Evolutionary conservation across 1,139 yeast genomes (phyloP), one percentile per base, ranked within the genome.

Genomic region (Magnusiomyces paraingens): DNA sequence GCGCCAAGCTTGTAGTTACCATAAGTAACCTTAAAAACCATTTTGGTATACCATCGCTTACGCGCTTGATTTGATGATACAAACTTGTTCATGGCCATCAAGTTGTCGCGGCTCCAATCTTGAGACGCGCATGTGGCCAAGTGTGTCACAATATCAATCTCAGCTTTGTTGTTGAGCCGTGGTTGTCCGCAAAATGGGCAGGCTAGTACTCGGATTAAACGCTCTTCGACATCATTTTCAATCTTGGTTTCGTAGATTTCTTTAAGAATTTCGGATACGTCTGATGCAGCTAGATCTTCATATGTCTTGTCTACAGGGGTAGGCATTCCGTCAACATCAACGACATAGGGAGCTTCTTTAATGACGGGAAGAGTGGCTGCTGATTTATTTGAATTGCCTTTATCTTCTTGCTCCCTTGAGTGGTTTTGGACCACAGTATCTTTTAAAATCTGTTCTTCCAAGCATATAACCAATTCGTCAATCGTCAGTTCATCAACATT

Each of bases 1-100:
- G 90, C 85, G 1, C 99, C 99, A 35, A 91, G 71, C 50, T 84
- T 82, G 66, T 90, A 86, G 61, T 86, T 85, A 0, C 99, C 99
- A 66, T 89, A 90, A 0, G 95, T 87, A 49, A 93, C 73, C 65
- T 89, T 91, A 54, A 90, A 86, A 57, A 90, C 73, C 2, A 86
- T 79, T 63, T 86, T 89, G 4, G 91, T 79, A 62, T 86, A 88
- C 98, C 98, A 90, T 59, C 93, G 80, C 61, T 87, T 83, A 2
- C 93, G 80, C 0, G 98, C 98, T 60, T 85, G 81, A 55, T 82
- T 84, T 0, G 94, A 81, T 0, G 96, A 82, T 1, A 88, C 93
- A 65, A 82, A 91, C 1, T 85, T 76, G 3, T 88, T 81, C 56
- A 83, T 81, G 43, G 87, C 70, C 17, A 86, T 67, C 60, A 83